Evolutionary conservation across 2,329 filamentous ascomycete genomes (phyloP).

Genomic region (Furcasterigmium furcatum): DNA sequence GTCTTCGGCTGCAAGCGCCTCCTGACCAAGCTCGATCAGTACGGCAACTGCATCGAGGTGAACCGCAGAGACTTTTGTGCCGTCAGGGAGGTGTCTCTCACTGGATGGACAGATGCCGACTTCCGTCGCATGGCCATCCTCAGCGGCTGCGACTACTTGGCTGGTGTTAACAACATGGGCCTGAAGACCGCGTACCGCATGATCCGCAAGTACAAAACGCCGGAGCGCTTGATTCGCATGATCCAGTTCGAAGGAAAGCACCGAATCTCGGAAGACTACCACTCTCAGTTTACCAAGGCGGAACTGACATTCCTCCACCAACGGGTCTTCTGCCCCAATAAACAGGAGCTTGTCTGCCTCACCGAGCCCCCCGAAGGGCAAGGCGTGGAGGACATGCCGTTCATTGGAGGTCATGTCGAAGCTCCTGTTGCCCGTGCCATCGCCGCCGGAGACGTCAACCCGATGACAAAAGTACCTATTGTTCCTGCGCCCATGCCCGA

Average conservation of each 20-base stretch:
- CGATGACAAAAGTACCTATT: slow-evolving; percentile 76
- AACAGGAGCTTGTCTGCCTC: slow-evolving; percentile 69
- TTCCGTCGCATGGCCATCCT: slow-evolving; percentile 96
- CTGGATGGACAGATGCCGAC: slow-evolving; percentile 87
- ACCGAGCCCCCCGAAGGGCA: slow-evolving; percentile 63
- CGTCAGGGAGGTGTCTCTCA: slow-evolving; percentile 82
- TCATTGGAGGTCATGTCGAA: slow-evolving; percentile 73
- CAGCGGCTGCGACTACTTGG: slow-evolving; percentile 94
- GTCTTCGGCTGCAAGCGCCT: slow-evolving; percentile 92
- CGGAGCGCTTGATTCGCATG: slow-evolving; percentile 78
- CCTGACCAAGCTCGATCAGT: slow-evolving; percentile 90
- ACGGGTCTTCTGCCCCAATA: slow-evolving; percentile 83
- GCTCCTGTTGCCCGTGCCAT: slow-evolving; percentile 68
- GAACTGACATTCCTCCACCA: slow-evolving; percentile 93
- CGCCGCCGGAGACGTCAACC: slow-evolving; percentile 79
- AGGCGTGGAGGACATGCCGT: slow-evolving; percentile 69
- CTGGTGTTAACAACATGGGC: slow-evolving; percentile 79
- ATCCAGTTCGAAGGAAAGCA: slow-evolving; percentile 88
- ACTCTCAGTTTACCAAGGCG: slow-evolving; percentile 77
- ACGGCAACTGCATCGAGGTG: slow-evolving; percentile 90
- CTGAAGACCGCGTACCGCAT: slow-evolving; percentile 91
- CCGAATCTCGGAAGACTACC: slow-evolving; percentile 75
- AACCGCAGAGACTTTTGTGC: slow-evolving; percentile 85
- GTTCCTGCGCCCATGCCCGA: slow-evolving; percentile 35
- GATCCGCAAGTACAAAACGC: slow-evolving; percentile 83